A percentile compares a stretch with the other conserved stretches of the same genome.
These are phyloP conservation scores for Debaryomyces udenii DNA, from an alignment of 1,139 yeast genomes.

Conservation along the genomic window DNA sequence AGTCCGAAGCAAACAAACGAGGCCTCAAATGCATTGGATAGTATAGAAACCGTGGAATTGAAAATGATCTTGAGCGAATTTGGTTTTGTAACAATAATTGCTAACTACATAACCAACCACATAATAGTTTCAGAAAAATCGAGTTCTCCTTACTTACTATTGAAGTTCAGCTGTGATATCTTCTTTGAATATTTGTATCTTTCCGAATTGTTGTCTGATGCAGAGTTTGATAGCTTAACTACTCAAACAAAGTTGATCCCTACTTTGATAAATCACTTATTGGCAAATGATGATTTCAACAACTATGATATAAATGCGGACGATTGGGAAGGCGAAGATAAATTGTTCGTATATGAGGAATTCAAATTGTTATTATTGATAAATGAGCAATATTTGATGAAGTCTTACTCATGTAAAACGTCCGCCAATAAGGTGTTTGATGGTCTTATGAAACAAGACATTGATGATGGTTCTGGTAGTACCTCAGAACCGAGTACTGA, in stretches of 20 bases:
- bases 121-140: constrained; percentile 23
- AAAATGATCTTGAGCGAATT: constrained; percentile 40
- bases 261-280: constrained; percentile 53
- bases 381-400: constrained; percentile 86
- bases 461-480: constrained; percentile 14
- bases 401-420: constrained; percentile 37
- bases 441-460: constrained; percentile 32
- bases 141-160: constrained; percentile 34
- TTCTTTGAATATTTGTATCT: constrained; percentile 48
- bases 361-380: constrained; percentile 74
- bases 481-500: constrained; percentile 21
- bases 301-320: constrained; percentile 39
- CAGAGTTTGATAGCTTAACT: constrained; percentile 37
- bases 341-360: constrained; percentile 66
- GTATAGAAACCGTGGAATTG: constrained; percentile 25
- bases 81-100: constrained; percentile 50
- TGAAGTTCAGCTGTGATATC: constrained; percentile 46
- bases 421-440: constrained; percentile 53
- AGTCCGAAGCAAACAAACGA: constrained; percentile 18
- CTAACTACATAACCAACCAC: constrained; percentile 36
- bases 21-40: constrained; percentile 13
- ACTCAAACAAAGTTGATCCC: constrained; percentile 31
- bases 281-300: constrained; percentile 51
- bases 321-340: constrained; percentile 59
- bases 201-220: constrained; percentile 36